phyloP scores from a whole-genome alignment of 2,329 filamentous ascomycete genomes.

The Pseudogymnoascus sp. region DNA sequence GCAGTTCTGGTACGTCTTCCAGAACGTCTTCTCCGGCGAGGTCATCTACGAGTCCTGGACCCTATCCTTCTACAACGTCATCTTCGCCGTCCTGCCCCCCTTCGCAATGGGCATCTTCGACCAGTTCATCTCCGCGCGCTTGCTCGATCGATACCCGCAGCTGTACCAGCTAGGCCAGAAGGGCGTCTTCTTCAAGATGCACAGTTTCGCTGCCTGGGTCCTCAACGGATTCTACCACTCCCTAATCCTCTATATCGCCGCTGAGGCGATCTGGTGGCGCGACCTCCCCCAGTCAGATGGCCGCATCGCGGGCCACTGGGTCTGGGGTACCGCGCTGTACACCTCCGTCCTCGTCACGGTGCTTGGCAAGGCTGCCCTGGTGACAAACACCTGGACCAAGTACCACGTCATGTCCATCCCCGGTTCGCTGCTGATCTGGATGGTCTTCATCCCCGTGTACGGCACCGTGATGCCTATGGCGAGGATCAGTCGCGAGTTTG shows the following conservation, averaged over 20 bases:
- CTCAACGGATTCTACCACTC: conserved; percentile 94
- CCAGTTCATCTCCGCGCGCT: conserved; percentile 89
- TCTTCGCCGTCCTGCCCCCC: conserved; percentile 90
- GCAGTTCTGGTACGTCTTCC: conserved; percentile 98
- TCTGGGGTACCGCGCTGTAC: conserved; percentile 94
- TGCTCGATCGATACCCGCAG: conserved; percentile 93
- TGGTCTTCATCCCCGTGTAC: conserved; percentile 82
- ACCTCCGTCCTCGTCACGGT: conserved; percentile 90
- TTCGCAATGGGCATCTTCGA: conserved; percentile 94
- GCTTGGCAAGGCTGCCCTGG: conserved; percentile 85
- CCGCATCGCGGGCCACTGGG: conserved; percentile 84
- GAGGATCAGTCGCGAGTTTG: conserved; percentile 73
- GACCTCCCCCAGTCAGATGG: conserved; percentile 76
- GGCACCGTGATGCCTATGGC: conserved; percentile 77
- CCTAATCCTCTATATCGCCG: conserved; percentile 80
- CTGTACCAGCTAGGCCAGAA: conserved; percentile 89
- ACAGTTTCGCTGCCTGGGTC: conserved; percentile 90
- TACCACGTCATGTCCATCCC: conserved; percentile 94
- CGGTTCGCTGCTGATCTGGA: conserved; percentile 85
- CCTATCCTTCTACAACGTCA: conserved; percentile 97
- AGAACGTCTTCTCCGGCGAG: conserved; percentile 95
- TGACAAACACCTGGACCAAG: conserved; percentile 98
- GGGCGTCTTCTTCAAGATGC: conserved; percentile 86
- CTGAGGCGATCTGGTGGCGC: conserved; percentile 70
- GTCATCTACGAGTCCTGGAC: conserved; percentile 99